Evolutionary conservation across 2,329 filamentous ascomycete genomes (phyloP), one percentile per base, ranked within the genome.

Genomic region (Diaporthe ampelina): DNA sequence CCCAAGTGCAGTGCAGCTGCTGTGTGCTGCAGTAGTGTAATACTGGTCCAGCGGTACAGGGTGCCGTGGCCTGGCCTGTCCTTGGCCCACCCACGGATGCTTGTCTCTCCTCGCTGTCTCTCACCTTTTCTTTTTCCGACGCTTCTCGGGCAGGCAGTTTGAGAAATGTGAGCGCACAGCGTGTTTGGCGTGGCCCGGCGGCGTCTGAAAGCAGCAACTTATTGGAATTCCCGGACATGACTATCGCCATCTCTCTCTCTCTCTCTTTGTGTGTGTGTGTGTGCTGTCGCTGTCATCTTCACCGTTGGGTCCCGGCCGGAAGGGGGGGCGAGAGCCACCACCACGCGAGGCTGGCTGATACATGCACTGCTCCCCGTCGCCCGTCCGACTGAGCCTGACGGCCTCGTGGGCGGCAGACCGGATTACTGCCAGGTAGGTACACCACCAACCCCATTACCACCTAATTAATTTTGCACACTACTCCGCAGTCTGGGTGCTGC

Each of bases 281-380:
- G 40, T 43, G 6, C 48, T 32, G 19, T 40, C n/a, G 7, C 21
- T 43, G 37, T 32, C 61, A 37, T 35, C 43, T n/a, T 45, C n/a
- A 67, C 45, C 63, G 63, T 68, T 68, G 63, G 63, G 32, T 26
- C 29, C 63, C 63, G 29, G 13, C 63, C 48, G 45, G 21, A 15
- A 13, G 45, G n/a, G 17, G 32, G 48, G 6, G n/a, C n/a, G n/a
- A 45, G 45, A 52, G n/a, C 17, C 13, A 40, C 37, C 37, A 40
- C 63, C 63, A 67, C 63, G 63, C n/a, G 63, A 67, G 45, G 29
- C 45, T 52, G 63, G 63, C 63, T 52, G 63, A 67, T 67, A 52
- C 45, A 50, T 26, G 13, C 48, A 21, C 11, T 48, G 37, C 48
- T 52, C 32, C 63, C 61, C 29, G 32, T 29, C n/a, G 61, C 26